Base-by-base conservation (phyloP, 768 basidiomycete species). In the Cystobasidium onofrii region DNA sequence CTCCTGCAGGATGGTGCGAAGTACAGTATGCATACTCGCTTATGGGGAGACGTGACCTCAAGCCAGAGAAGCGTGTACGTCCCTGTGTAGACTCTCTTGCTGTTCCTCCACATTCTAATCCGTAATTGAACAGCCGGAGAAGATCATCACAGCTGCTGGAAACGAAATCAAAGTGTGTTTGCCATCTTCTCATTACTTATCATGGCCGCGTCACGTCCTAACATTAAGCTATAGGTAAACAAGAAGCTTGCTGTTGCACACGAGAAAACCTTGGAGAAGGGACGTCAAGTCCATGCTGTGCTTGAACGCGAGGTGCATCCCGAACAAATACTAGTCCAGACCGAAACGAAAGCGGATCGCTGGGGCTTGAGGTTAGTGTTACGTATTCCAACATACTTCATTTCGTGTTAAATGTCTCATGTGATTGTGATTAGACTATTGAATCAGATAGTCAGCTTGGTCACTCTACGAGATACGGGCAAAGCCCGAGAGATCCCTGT, bases 251-350 rank as follows among this genome's bases (percentile, higher is more conserved):
- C 78, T 6, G 87, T 88, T 0, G 82, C 84, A 57, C 81, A 85
- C 36, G 75, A 80, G 76, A 81, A 6, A 82, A 88, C 88, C 0
- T 80, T 80, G 18, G 79, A 80, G 74, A 88, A 88, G 73, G 87
- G 90, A 74, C 69, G 90, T 88, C 85, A 84, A 27, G 85, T 94
- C 1, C 92, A 95, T 80, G 88, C 88, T 76, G 83, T 84, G 62
- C 83, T 95, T 25, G 91, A 95, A 80, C 84, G 85, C 20, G 89
- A 92, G 80, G 81, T 92, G 18, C 84, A 83, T 62, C 84, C 87
- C 0, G 84, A 86, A 66, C 85, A 86, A 75, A 73, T 89, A 31
- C 27, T 81, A 20, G 86, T 94, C 1, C 80, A 81, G 0, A 79
- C 85, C 15, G 80, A 80, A 0, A 86, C 85, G 0, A 78, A 83